These are phyloP conservation scores for Moesziomyces globuligerus DNA, from an alignment of 1,284 basidiomycete genomes.

Conservation along the genomic window DNA sequence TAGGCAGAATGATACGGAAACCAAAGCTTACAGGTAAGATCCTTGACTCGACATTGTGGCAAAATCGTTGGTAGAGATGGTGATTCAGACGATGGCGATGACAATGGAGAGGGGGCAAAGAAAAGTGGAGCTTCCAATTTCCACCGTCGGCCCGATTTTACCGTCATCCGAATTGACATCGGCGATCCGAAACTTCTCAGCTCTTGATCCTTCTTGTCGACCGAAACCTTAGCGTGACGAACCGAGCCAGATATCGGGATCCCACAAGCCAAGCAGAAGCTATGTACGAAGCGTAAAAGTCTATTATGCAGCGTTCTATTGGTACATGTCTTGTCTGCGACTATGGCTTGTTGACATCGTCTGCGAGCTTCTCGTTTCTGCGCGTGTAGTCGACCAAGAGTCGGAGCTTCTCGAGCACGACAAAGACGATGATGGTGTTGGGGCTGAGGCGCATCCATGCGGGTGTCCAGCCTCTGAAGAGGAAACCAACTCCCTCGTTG, in stretches of 20 bases:
- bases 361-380: slow-evolving; percentile 3
- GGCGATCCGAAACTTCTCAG: no score
- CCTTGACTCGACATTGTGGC: slow-evolving; percentile 32
- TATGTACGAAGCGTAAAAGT: no score
- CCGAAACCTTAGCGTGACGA: no score
- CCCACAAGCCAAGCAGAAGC: no score
- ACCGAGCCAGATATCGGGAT: no score
- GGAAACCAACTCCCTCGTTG: slow-evolving; percentile 69
- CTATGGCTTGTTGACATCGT: not conserved
- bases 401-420: slow-evolving; percentile 62
- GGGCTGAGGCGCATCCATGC: slow-evolving; percentile 69
- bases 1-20: not conserved
- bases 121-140: no score
- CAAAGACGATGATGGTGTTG: slow-evolving; percentile 65
- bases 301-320: not conserved
- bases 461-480: slow-evolving; percentile 73
- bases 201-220: no score
- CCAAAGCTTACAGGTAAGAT: slow-evolving; percentile 38
- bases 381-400: slow-evolving; percentile 52
- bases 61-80: slow-evolving; percentile 1
- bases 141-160: no score
- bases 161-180: no score
- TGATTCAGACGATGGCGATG: not conserved
- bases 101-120: not conserved
- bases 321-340: slow-evolving; percentile 15